These are phyloP conservation scores for Phlegmacium glaucopus DNA, from an alignment of 768 basidiomycete genomes.

Conservation along the genomic window DNA sequence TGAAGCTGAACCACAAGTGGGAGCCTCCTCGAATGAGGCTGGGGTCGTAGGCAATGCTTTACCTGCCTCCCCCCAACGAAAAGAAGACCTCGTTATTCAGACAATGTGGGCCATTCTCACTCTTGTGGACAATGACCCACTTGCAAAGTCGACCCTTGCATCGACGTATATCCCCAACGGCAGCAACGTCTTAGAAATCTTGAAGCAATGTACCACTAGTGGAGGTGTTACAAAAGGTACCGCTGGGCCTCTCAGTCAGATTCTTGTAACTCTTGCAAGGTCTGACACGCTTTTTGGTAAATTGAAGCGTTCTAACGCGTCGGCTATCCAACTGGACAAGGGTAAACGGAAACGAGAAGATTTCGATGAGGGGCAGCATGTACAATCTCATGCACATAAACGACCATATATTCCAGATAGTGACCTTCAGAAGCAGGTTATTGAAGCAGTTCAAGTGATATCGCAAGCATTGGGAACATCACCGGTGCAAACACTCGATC, in stretches of 20 bases:
- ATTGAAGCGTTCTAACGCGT: constrained; percentile 59
- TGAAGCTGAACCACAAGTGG: neutral
- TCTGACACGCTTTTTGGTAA: constrained; percentile 64
- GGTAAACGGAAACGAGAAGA: constrained; percentile 77
- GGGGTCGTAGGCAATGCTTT: neutral
- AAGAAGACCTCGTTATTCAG: constrained; percentile 55
- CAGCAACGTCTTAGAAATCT: constrained; percentile 52
- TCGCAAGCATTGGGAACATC: constrained; percentile 44
- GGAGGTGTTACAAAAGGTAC: constrained; percentile 49
- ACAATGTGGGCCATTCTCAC: constrained; percentile 65
- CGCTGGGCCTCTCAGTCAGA: constrained; percentile 55
- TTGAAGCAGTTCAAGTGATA: constrained; percentile 58
- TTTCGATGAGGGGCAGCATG: constrained; percentile 35
- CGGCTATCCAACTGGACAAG: constrained; percentile 59
- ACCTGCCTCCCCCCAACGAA: constrained; percentile 22
- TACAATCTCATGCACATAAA: constrained; percentile 33
- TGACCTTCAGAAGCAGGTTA: constrained; percentile 53
- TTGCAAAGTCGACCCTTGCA: constrained; percentile 52
- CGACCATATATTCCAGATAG: constrained; percentile 41
- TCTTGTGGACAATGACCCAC: constrained; percentile 51
- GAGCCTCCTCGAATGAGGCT: neutral
- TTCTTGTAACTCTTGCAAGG: constrained; percentile 62
- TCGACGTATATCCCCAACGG: constrained; percentile 48
- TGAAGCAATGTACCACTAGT: constrained; percentile 45
- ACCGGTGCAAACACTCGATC: constrained; percentile 44